phyloP scores from a whole-genome alignment of 2,329 filamentous ascomycete species.

The Epichloe sibirici region DNA sequence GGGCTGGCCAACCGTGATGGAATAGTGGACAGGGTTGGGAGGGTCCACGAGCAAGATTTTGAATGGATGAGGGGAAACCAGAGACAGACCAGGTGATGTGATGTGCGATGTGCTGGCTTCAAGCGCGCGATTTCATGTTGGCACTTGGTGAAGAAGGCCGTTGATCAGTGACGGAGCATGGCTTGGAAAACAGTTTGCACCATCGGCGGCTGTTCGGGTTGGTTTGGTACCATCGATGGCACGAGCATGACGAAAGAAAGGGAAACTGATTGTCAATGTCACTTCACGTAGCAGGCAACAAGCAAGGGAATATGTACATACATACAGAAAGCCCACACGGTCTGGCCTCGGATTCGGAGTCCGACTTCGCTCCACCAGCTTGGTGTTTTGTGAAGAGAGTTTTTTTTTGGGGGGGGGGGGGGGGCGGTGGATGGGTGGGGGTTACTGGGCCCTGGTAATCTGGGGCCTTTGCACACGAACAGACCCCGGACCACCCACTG shows the following conservation, averaged over 20 bases:
- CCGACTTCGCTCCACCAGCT: constrained; percentile 6
- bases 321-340: not conserved
- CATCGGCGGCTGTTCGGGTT: not conserved
- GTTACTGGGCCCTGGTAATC: not conserved
- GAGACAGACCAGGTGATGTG: not conserved
- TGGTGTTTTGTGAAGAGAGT: not conserved
- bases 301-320: no score
- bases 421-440: no score
- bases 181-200: not conserved
- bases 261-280: no score
- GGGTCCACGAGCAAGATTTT: not conserved
- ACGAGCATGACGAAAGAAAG: no score
- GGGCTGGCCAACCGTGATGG: not conserved
- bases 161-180: not conserved
- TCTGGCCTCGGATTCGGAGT: not conserved
- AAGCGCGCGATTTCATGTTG: not conserved
- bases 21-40: not conserved
- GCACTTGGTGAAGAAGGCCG: not conserved
- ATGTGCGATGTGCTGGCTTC: not conserved
- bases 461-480: not conserved
- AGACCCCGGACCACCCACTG: not conserved
- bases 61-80: not conserved
- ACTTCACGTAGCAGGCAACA: no score
- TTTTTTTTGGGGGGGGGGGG: no score
- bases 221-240: no score